These are phyloP conservation scores for Stenocarpella maydis DNA, from an alignment of 2,329 filamentous ascomycete species.

Conservation along the genomic window DNA sequence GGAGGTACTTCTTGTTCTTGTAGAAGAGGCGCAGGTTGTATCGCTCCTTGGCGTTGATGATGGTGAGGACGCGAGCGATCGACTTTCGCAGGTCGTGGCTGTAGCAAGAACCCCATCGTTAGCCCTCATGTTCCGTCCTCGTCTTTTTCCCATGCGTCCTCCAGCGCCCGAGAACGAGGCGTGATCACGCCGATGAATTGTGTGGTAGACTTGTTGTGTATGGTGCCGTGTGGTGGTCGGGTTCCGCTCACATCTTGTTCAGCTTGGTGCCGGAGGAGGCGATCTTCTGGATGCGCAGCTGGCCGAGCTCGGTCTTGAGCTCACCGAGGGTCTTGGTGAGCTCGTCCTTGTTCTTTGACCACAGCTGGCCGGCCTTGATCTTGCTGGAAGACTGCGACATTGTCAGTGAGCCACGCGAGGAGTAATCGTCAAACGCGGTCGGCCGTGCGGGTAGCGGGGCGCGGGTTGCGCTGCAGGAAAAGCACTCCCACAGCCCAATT, in stretches of 20 bases:
- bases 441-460: constrained; percentile 9
- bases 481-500: constrained; percentile 1
- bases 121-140: constrained; percentile 30
- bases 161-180: neutral
- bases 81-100: constrained; percentile 99
- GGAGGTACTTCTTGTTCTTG: constrained; percentile 99
- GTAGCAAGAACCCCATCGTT: constrained; percentile 43
- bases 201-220: neutral
- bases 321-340: constrained; percentile 94
- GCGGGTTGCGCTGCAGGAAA: constrained; percentile 7
- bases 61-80: constrained; percentile 96
- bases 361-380: constrained; percentile 97
- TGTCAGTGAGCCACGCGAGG: constrained; percentile 39
- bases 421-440: constrained; percentile 19
- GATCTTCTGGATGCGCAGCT: constrained; percentile 98
- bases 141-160: constrained; percentile 19
- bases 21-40: constrained; percentile 98
- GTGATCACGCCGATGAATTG: constrained; percentile 10
- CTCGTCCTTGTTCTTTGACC: constrained; percentile 99
- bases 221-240: neutral
- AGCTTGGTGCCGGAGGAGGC: constrained; percentile 94
- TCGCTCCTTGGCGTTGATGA: constrained; percentile 99
- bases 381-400: constrained; percentile 65
- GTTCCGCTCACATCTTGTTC: constrained; percentile 85
- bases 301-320: constrained; percentile 94